phyloP scores from a whole-genome alignment of 108 stramenopile species.

The Discostella stelligeroides region DNA sequence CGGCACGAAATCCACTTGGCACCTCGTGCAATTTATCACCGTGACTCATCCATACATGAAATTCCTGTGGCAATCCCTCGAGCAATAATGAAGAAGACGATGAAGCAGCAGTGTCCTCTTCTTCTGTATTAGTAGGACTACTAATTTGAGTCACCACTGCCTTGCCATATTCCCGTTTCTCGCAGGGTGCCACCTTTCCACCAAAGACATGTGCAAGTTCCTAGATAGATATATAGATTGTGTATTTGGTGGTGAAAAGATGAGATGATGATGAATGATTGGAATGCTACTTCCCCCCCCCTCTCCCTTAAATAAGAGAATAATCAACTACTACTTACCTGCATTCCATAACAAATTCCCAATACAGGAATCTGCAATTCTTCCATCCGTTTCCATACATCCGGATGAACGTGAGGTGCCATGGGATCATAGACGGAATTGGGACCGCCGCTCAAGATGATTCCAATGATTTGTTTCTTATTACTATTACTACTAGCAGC shows the following conservation, averaged over 20 bases:
- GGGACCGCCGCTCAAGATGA: constrained; percentile 97
- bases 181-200: constrained; percentile 88
- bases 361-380: constrained; percentile 89
- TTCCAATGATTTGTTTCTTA: constrained; percentile 86
- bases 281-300: background rate
- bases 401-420: constrained; percentile 91
- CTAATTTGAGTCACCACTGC: constrained; percentile 81
- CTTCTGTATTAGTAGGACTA: too few species aligned
- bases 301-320: too few species aligned
- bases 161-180: constrained; percentile 96
- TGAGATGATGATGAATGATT: background rate
- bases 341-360: constrained; percentile 99
- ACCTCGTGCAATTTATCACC: constrained; percentile 94
- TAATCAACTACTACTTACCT: constrained; percentile 41
- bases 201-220: constrained; percentile 90
- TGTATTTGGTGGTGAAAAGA: background rate
- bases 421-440: constrained; percentile 93
- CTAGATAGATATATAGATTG: constrained; percentile 31
- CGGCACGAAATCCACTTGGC: constrained; percentile 90
- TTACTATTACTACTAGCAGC: too few species aligned
- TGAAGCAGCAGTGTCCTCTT: too few species aligned
- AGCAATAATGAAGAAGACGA: constrained; percentile 76
- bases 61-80: constrained; percentile 79
- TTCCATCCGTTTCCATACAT: constrained; percentile 91
- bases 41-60: constrained; percentile 99